Evolutionary conservation across 1,284 basidiomycete species (phyloP), one percentile per base, ranked within the genome.

Genomic region (Fomitopsis pinicola): DNA sequence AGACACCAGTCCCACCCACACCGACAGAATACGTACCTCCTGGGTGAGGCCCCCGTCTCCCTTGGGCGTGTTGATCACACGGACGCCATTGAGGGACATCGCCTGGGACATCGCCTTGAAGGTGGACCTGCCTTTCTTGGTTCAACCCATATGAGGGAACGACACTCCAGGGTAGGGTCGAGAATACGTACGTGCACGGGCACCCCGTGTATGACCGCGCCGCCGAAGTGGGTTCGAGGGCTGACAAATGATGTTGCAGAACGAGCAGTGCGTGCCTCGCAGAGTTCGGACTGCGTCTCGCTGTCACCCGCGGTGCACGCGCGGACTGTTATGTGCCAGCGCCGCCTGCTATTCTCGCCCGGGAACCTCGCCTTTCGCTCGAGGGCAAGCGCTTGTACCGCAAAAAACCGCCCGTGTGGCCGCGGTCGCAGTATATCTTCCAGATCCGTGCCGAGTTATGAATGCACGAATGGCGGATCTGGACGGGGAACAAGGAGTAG

Each of bases 271-370:
- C 8, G 1, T 17, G 19, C 15, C 33, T 12, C 6, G 46, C 64
- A 66, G 26, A 63, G 42, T 5, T 22, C 33, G 28, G 10, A 15
- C 15, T 56, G 17, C 4, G 52, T 12, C 2, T 42, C 50, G 42
- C 36, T 53, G 36, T 64, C 59, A n/a, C 63, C 64, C 19, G 62
- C 42, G 10, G 17, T 42, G 50, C 61, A 66, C 15, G 42, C 40
- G n/a, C 63, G 64, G 35, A 55, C 17, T 6, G 64, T 66, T 4
- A 62, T 62, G 50, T 66, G 64, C 58, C 57, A 64, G 4, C 62
- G 60, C 7, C 62, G 59, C 35, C 40, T 42, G 55, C 59, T 59
- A 26, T 66, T 66, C 6, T 55, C 61, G 28, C 45, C 50, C 15
- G 35, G 19, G 8, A 40, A 7, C 3, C 33, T 45, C n/a, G 55